Evolutionary conservation across 1,284 basidiomycete genomes (phyloP).

Genomic region (Anthracocystis walkeri): DNA sequence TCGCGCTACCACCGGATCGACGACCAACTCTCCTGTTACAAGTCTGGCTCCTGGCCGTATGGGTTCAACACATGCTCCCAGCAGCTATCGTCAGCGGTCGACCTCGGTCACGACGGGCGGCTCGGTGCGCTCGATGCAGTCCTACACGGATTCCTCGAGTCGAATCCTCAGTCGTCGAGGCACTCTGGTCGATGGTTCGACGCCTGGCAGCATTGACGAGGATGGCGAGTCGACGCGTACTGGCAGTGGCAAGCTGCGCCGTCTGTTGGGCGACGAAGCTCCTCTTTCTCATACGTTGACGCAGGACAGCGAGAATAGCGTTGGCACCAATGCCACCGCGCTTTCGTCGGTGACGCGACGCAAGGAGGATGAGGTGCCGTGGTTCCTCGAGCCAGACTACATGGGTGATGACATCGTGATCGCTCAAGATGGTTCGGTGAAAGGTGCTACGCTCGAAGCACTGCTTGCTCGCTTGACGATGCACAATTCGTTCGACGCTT

Average conservation of each 20-base stretch:
- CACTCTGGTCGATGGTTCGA: constrained; percentile 35
- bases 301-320: constrained; percentile 44
- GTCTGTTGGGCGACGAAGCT: constrained; percentile 81
- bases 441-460: constrained; percentile 86
- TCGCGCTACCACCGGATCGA: constrained; percentile 23
- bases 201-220: constrained; percentile 39
- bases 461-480: constrained; percentile 89
- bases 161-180: constrained; percentile 42
- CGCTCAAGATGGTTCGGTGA: constrained; percentile 77
- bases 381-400: constrained; percentile 83
- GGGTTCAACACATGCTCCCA: constrained; percentile 17
- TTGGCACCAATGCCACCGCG: constrained; percentile 16
- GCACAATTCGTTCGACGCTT: constrained; percentile 77
- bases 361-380: constrained; percentile 74
- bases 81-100: constrained; percentile 47
- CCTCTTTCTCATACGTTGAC: constrained; percentile 30
- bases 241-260: constrained; percentile 69
- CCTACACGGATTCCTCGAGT: constrained; percentile 20
- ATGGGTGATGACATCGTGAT: constrained; percentile 83
- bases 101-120: constrained; percentile 56
- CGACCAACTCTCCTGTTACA: constrained; percentile 35
- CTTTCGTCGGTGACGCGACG: constrained; percentile 25
- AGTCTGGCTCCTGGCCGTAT: constrained; percentile 27
- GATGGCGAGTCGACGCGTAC: constrained; percentile 33
- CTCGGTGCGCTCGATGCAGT: constrained; percentile 41